Evolutionary conservation across 2,329 filamentous ascomycete genomes (phyloP).

Genomic region (Exserohilum turcica): DNA sequence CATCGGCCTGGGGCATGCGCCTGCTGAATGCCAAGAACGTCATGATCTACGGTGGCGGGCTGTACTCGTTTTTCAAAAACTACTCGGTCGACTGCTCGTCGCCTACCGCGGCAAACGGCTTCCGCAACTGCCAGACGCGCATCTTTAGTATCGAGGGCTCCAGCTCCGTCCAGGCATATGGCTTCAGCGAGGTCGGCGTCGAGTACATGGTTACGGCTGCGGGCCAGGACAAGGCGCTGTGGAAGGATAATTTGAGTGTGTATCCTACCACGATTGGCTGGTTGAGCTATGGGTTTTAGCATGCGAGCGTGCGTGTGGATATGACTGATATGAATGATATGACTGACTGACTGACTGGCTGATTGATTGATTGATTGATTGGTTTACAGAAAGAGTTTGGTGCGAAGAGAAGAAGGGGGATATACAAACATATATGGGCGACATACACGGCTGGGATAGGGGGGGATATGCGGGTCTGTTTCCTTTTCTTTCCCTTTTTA

Average conservation of each 20-base stretch:
- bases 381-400: no score
- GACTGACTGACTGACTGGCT: no score
- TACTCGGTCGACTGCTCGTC: slow-evolving; percentile 54
- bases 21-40: slow-evolving; percentile 63
- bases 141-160: slow-evolving; percentile 57
- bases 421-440: no score
- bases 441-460: no score
- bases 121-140: slow-evolving; percentile 54
- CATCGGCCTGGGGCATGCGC: slow-evolving; percentile 65
- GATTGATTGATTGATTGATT: no score
- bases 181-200: slow-evolving; percentile 55
- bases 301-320: not conserved
- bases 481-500: no score
- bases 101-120: slow-evolving; percentile 35
- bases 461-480: no score
- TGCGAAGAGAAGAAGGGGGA: no score
- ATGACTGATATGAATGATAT: no score
- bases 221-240: slow-evolving; percentile 51
- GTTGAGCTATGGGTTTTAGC: slow-evolving; percentile 41
- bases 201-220: slow-evolving; percentile 56
- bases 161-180: slow-evolving; percentile 51
- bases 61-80: slow-evolving; percentile 73
- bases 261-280: slow-evolving; percentile 45
- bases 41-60: slow-evolving; percentile 66
- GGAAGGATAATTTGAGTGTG: slow-evolving; percentile 54